Evolutionary conservation across 148 eudicot genomes (phyloP), one percentile per base, ranked within the genome.

Genomic region (Rhododendron molle): DNA sequence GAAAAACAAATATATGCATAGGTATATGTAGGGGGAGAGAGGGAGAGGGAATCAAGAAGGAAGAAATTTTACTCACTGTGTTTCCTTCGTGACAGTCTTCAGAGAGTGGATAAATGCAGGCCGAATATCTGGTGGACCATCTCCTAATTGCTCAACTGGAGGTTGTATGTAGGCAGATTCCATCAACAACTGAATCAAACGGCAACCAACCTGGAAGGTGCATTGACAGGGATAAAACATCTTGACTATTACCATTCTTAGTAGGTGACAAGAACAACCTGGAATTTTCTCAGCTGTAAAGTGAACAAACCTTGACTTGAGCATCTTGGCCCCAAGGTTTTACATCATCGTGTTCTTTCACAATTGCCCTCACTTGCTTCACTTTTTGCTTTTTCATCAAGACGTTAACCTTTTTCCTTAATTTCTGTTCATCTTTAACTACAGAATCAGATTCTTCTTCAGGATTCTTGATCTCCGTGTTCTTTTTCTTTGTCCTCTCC

Each of bases 331-430:
- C 91, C 99, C 99, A 97, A 26, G 96, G 93, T 82, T 88, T 90
- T 81, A 86, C 56, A 34, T 91, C 92, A 82, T 91, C 93, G 16
- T 90, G 91, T 72, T 85, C 83, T 84, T 88, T 86, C 62, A 97
- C 88, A 65, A 97, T 90, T 82, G 89, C 86, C 88, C 91, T 88
- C 83, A 92, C 94, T 82, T 90, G 92, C 38, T 86, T 88, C 85
- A 95, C 83, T 91, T 95, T 93, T 85, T 97, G 96, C 90, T 94
- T 94, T 88, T 94, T 94, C 86, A 97, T 88, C 90, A 95, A 91
- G 44, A 86, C 86, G 28, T 90, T 92, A 38, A 97, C 98, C 43
- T 74, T 92, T 78, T 92, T 90, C 32, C 88, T 90, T 76, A 97
- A 49, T 46, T 88, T 88, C 62, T 91, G 90, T 87, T 94, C 91